A percentile compares a stretch with the other conserved stretches of the same genome.
Evolutionary conservation across 805 yeast species (phyloP).

Genomic region (Pichia ethanolica): DNA sequence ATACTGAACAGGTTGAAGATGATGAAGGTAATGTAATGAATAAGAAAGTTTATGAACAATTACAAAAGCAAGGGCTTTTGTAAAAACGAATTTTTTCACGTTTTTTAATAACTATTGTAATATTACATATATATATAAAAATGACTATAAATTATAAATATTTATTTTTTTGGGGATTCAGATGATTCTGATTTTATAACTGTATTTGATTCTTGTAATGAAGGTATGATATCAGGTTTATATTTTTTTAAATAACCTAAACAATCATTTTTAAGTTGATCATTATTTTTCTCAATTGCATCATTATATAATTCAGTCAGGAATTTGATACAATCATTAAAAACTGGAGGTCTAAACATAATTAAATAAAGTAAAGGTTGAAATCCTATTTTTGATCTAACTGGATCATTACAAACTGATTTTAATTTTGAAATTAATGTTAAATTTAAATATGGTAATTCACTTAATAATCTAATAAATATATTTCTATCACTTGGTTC

Average conservation of each 20-base stretch:
- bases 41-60: slow-evolving; percentile 70
- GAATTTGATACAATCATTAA: slow-evolving; percentile 42
- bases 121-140: no score
- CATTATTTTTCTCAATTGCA: slow-evolving; percentile 29
- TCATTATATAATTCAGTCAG: slow-evolving; percentile 40
- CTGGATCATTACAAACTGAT: slow-evolving; percentile 80
- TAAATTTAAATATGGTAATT: slow-evolving; percentile 68
- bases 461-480: slow-evolving; percentile 78
- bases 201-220: not conserved
- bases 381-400: slow-evolving; percentile 70
- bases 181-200: no score
- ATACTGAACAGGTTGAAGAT: slow-evolving; percentile 79
- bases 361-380: slow-evolving; percentile 75
- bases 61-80: slow-evolving; percentile 80
- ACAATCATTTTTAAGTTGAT: slow-evolving; percentile 43
- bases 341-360: slow-evolving; percentile 87
- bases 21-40: slow-evolving; percentile 90
- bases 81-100: slow-evolving; percentile 21
- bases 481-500: slow-evolving; percentile 75
- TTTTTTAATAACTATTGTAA: no score
- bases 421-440: slow-evolving; percentile 57
- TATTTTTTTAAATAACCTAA: slow-evolving; percentile 41
- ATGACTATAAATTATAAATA: no score
- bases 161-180: no score
- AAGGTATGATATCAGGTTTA: slow-evolving; percentile 15